Base-by-base conservation (phyloP, 352 stramenopile species). In the Globisporangium splendens region DNA sequence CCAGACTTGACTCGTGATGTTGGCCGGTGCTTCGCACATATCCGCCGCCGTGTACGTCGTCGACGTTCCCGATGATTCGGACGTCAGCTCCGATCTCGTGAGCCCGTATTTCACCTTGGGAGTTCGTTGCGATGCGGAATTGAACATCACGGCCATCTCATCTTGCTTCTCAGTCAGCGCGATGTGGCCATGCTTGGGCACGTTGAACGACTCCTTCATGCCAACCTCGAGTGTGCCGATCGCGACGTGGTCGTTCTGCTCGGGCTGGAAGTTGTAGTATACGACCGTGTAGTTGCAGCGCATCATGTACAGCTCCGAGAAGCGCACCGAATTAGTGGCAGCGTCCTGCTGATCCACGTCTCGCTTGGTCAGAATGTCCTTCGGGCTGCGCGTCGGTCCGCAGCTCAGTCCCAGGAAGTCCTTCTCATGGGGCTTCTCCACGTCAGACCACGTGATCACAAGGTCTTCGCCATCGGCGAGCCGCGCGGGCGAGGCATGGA, bases 331-430 rank as follows among this genome's bases (percentile, higher is more conserved):
- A 39, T 65, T 92, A 63, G 86, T 89, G 74, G 89, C 87, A 50
- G 90, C 71, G 17, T 78, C 84, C 79, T 90, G 90, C 60, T 89
- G 75, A 41, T 90, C 68, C 1, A 75, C 38, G 28, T 68, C 56
- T 65, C 70, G 20, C 64, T 65, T 60, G 63, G 51, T 10, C 62
- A 93, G 56, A 33, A 87, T 83, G 58, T 94, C 84, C 41, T 69
- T 62, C 33, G 72, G 53, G 49, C 79, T 65, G 11, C 54, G 46
- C 24, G 74, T 86, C 7, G 76, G 71, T 5, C 84, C 84, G 54
- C 84, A 94, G 55, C 73, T 89, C 56, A 94, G 64, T 15, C 64
- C 77, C 31, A 94, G 24, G 59, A 88, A 87, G 63, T 94, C 84
- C 48, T 73, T 75, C 10, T 63, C 56, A 58, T 89, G 73, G 17